These are phyloP conservation scores for Sporothrix pseudoabietina DNA, from an alignment of 2,329 filamentous ascomycete genomes.

Conservation along the genomic window DNA sequence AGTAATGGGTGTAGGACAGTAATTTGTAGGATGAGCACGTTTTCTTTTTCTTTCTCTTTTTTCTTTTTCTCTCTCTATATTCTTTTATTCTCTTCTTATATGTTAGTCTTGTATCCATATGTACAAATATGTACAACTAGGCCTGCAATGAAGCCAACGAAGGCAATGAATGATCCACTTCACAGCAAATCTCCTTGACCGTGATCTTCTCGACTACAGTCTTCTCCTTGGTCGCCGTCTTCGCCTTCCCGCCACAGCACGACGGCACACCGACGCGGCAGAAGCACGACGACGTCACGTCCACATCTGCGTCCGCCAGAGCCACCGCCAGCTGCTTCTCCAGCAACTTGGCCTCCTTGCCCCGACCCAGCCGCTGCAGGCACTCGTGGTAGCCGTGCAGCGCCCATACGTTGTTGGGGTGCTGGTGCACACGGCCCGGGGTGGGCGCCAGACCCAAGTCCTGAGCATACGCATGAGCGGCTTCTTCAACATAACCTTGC, in stretches of 20 bases:
- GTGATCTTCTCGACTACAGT: not conserved
- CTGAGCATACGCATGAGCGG: constrained; percentile 48
- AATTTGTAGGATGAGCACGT: not conserved
- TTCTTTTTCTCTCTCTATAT: not conserved
- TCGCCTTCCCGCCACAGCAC: not conserved
- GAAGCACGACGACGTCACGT: constrained; percentile 44
- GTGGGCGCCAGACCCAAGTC: constrained; percentile 46
- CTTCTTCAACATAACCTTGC: constrained; percentile 51
- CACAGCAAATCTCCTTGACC: constrained; percentile 13
- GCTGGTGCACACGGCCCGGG: constrained; percentile 50
- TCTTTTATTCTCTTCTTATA: not conserved
- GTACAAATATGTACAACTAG: constrained; percentile 1
- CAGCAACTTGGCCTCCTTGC: constrained; percentile 24
- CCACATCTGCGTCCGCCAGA: constrained; percentile 38
- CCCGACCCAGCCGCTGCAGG: constrained; percentile 48
- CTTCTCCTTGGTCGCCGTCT: not conserved
- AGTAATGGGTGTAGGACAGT: not conserved
- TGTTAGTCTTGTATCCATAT: not conserved
- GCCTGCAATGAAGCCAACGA: constrained; percentile 11
- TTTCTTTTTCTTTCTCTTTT: not conserved
- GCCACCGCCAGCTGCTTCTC: constrained; percentile 15
- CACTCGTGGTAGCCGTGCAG: constrained; percentile 63
- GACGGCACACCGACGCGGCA: constrained; percentile 35
- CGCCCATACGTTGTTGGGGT: constrained; percentile 60
- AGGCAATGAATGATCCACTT: constrained; percentile 4